Evolutionary conservation across 805 yeast genomes (phyloP), one percentile per base, ranked within the genome.

Genomic region (Starmerella riodocensis): DNA sequence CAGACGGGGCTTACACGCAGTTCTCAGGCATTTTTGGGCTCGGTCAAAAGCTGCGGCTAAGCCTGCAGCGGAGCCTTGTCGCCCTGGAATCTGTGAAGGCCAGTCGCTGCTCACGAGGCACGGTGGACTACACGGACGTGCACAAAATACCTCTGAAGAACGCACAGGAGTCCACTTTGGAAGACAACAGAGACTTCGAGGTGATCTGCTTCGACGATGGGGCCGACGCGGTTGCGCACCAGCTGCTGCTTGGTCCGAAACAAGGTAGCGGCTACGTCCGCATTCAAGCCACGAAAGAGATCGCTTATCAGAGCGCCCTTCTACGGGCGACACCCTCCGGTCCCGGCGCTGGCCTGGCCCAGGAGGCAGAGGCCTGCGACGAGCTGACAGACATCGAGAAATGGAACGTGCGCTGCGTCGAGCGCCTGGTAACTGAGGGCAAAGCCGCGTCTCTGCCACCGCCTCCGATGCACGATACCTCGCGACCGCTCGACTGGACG

Each of bases 11-110:
- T 0, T 81, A 69, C 56, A 74, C 76, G 43, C 85, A 84, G 53
- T 52, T 84, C 14, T 64, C 67, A 22, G 78, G 84, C 1, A 73
- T 84, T 56, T 51, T 78, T 16, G 73, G 73, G 17, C 74, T 86
- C 47, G 72, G 72, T 13, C 52, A 56, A 11, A 64, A 74, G 36
- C 48, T 83, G 32, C 50, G 58, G 2, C 56, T 63, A 36, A 81
- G 93, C 1, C 45, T 68, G 24, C 60, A 69, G 7, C 63, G 63
- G 6, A 37, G 43, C 1, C 30, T 47, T 9, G 29, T 55, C 16
- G 54, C 52, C 12, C 43, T 63, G 29, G 64, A 63, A 39, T 33
- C 39, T 29, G 41, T 53, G 7, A 46, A 47, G 29, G 26, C 53
- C 6, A 46, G 37, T 12, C 46, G 60, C 13, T 8, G 40, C n/a